These are phyloP conservation scores for Bryum argenteum DNA, from an alignment of 225 moss, liverwort and hornwort species.

Conservation along the genomic window DNA sequence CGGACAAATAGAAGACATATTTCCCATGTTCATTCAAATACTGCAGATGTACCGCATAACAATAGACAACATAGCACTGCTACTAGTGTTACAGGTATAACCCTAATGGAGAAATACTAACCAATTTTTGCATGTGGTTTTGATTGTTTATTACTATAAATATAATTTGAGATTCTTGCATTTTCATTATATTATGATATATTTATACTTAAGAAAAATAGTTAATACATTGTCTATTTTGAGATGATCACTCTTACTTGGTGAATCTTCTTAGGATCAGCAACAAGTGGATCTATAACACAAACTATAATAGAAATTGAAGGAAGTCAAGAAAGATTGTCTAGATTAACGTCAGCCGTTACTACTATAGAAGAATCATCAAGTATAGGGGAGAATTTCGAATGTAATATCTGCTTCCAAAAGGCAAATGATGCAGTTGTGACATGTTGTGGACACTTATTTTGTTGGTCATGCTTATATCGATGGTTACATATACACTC, in stretches of 20 bases:
- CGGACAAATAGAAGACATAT: constrained; percentile 42
- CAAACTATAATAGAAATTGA: constrained; percentile 53
- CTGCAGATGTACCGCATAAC: constrained; percentile 46
- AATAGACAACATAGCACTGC: constrained; percentile 52
- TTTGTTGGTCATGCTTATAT: constrained; percentile 92
- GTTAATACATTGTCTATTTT: not conserved
- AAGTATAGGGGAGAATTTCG: constrained; percentile 84
- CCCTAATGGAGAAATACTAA: not conserved
- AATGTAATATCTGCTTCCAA: constrained; percentile 96
- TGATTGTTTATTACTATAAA: not conserved
- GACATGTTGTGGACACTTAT: constrained; percentile 92
- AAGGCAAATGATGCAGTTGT: constrained; percentile 92
- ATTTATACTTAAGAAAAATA: not conserved
- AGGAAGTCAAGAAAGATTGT: constrained; percentile 53
- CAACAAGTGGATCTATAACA: constrained; percentile 48
- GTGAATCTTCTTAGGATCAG: constrained; percentile 42
- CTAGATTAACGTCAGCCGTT: constrained; percentile 42
- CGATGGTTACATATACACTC: constrained; percentile 95
- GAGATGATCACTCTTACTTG: constrained; percentile 25
- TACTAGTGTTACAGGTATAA: constrained; percentile 57
- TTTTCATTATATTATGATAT: not conserved
- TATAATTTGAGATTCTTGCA: too few species aligned
- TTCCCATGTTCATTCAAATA: constrained; percentile 45
- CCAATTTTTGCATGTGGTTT: not conserved
- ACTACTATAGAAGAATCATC: constrained; percentile 60